Evolutionary conservation across 2,329 filamentous ascomycete species (phyloP).

Genomic region (Fusarium beomiforme): DNA sequence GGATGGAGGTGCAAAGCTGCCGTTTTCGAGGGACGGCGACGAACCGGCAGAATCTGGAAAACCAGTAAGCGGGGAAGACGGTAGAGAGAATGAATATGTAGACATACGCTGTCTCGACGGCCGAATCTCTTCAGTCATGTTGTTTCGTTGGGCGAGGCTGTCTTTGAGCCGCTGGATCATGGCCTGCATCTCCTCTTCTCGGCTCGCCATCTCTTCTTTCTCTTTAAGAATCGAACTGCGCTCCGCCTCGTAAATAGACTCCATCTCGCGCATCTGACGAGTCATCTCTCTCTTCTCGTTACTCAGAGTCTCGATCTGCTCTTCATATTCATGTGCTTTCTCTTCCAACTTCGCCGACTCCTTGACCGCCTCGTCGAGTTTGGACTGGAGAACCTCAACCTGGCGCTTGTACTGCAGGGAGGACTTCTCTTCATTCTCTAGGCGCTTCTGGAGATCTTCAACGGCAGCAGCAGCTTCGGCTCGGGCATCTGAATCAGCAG

Average conservation of each 20-base stretch:
- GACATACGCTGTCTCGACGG: conserved; percentile 65
- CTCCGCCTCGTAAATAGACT: conserved; percentile 92
- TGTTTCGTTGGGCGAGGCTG: conserved; percentile 79
- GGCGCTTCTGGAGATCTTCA: conserved; percentile 84
- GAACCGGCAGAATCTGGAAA: conserved; percentile 56
- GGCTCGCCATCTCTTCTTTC: conserved; percentile 85
- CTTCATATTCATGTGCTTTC: conserved; percentile 84
- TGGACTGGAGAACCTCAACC: conserved; percentile 82
- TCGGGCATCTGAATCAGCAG: conserved; percentile 76
- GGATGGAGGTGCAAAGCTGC: conserved; percentile 86
- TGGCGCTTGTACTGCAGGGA: conserved; percentile 87
- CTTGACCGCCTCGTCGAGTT: conserved; percentile 83
- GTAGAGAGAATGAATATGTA: conserved; percentile 41
- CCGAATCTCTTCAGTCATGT: conserved; percentile 65
- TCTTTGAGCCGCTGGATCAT: conserved; percentile 95
- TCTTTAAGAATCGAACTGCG: conserved; percentile 87
- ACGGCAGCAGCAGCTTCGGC: conserved; percentile 82
- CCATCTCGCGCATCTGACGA: conserved; percentile 88
- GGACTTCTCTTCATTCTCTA: conserved; percentile 80
- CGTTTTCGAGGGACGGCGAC: conserved; percentile 76
- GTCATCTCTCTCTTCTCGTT: conserved; percentile 87
- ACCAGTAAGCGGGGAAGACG: conserved; percentile 33
- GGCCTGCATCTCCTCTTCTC: conserved; percentile 89
- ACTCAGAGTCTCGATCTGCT: conserved; percentile 80
- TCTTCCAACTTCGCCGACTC: conserved; percentile 92